Percentiles rank a stretch among this genome's conserved stretches.
Conservation (phyloP, 2,329 filamentous ascomycete genomes). For the Polytolypa hystricis region DNA sequence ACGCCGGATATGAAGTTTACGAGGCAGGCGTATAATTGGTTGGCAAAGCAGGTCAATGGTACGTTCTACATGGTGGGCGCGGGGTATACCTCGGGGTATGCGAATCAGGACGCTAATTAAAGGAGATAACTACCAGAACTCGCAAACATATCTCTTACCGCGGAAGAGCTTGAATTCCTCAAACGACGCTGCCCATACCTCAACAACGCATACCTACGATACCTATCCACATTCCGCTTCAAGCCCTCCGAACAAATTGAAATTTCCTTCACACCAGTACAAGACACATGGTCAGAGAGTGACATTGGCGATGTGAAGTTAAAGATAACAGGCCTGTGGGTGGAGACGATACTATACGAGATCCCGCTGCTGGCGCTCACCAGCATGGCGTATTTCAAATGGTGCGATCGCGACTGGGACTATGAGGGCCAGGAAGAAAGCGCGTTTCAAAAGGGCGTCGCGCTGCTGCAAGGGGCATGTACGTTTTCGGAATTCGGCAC, state of each 20-base stretch:
- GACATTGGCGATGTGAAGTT: conserved; percentile 67
- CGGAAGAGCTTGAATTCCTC: conserved; percentile 72
- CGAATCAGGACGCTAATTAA: neutral
- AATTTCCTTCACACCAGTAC: conserved; percentile 48
- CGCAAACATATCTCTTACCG: conserved; percentile 64
- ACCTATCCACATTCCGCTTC: conserved; percentile 70
- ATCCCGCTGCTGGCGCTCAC: conserved; percentile 86
- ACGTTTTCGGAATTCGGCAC: conserved; percentile 91
- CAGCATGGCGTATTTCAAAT: conserved; percentile 95
- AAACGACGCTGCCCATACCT: conserved; percentile 72
- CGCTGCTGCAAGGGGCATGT: conserved; percentile 70
- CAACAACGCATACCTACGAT: conserved; percentile 63
- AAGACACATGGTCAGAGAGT: conserved; percentile 50
- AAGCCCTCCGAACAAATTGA: conserved; percentile 70
- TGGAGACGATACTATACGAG: conserved; percentile 94
- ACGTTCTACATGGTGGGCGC: conserved; percentile 19
- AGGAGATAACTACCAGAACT: no score
- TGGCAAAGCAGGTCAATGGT: conserved; percentile 73
- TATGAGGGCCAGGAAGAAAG: conserved; percentile 78
- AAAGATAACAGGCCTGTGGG: conserved; percentile 70
- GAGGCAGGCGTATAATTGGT: conserved; percentile 71
- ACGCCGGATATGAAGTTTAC: conserved; percentile 89
- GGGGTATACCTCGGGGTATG: conserved; percentile 1
- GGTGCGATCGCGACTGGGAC: conserved; percentile 86
- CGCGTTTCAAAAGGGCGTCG: conserved; percentile 69